These are phyloP conservation scores for Neurospora sp. DNA, from an alignment of 2,329 filamentous ascomycete genomes.

Conservation along the genomic window DNA sequence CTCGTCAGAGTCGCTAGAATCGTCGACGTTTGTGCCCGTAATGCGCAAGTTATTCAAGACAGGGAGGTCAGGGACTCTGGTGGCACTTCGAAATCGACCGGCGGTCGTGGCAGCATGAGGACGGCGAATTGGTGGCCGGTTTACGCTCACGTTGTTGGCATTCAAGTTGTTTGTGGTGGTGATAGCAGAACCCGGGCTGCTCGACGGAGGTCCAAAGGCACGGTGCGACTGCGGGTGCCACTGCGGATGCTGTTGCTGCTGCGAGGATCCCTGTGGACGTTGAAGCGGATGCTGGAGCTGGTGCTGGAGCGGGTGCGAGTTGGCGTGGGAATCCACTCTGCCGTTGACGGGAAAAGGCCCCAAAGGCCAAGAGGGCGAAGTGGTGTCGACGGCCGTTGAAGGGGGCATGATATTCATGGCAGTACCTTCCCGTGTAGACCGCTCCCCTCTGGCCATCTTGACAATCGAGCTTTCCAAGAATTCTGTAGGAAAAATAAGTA, in stretches of 20 bases:
- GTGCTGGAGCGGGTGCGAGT: not conserved
- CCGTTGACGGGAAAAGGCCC: not conserved
- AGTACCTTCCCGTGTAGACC: not conserved
- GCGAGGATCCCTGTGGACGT: not conserved
- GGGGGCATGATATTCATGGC: not conserved
- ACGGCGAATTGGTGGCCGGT: not conserved
- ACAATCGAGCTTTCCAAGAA: not conserved
- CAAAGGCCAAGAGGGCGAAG: not conserved
- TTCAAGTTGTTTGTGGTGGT: not conserved
- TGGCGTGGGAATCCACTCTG: not conserved
- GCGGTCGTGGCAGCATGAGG: not conserved
- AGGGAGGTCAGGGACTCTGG: slow-evolving; percentile 13
- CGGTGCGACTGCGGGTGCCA: not conserved
- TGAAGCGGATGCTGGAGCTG: not conserved
- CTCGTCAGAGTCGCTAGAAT: slow-evolving; percentile 33
- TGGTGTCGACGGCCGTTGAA: not conserved
- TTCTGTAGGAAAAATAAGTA: not conserved
- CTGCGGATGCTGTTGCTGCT: not conserved
- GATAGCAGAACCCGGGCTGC: not conserved
- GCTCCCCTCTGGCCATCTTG: not conserved
- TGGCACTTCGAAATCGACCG: slow-evolving; percentile 9
- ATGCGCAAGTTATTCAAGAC: slow-evolving; percentile 16
- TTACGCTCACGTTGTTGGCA: not conserved
- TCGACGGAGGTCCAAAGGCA: not conserved
- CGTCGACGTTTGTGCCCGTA: slow-evolving; percentile 10